Evolutionary conservation across 495 filamentous ascomycete genomes (phyloP).

Genomic region (Tuber indicum): DNA sequence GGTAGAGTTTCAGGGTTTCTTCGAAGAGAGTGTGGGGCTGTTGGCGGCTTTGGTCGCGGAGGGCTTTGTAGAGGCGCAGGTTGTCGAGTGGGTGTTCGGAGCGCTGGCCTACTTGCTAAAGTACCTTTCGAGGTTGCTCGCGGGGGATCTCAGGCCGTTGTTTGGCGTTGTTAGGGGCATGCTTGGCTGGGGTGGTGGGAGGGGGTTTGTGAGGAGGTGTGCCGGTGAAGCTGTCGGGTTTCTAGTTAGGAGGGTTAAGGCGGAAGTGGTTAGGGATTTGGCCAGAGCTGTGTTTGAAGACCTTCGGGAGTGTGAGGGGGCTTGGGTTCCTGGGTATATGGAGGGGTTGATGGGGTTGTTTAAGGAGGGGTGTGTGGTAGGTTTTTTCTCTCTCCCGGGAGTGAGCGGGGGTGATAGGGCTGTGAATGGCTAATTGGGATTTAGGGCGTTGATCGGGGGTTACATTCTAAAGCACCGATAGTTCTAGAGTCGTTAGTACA

Average conservation of each 20-base stretch:
- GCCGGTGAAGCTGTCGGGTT: constrained; percentile 94
- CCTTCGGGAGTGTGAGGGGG: constrained; percentile 47
- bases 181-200: constrained; percentile 74
- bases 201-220: constrained; percentile 78
- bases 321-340: constrained; percentile 59
- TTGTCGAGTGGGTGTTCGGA: constrained; percentile 81
- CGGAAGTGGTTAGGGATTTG: constrained; percentile 62
- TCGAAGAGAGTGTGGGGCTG: constrained; percentile 61
- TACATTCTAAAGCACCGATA: constrained; percentile 67
- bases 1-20: constrained; percentile 79
- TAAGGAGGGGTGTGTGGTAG: constrained; percentile 56
- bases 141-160: constrained; percentile 75
- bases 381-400: constrained; percentile 6
- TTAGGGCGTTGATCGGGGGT: constrained; percentile 67
- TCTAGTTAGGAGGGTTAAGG: constrained; percentile 79
- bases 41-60: constrained; percentile 60
- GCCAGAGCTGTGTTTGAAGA: constrained; percentile 63
- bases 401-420: background rate
- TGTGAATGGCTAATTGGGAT: constrained; percentile 30
- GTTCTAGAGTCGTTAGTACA: background rate
- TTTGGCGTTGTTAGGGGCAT: constrained; percentile 77
- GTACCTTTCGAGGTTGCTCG: constrained; percentile 78
- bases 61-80: constrained; percentile 47
- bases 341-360: constrained; percentile 88
- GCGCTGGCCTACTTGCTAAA: constrained; percentile 96